Evolutionary conservation across 2,329 filamentous ascomycete species (phyloP), one percentile per base, ranked within the genome.

Genomic region (Leptographium procerum): DNA sequence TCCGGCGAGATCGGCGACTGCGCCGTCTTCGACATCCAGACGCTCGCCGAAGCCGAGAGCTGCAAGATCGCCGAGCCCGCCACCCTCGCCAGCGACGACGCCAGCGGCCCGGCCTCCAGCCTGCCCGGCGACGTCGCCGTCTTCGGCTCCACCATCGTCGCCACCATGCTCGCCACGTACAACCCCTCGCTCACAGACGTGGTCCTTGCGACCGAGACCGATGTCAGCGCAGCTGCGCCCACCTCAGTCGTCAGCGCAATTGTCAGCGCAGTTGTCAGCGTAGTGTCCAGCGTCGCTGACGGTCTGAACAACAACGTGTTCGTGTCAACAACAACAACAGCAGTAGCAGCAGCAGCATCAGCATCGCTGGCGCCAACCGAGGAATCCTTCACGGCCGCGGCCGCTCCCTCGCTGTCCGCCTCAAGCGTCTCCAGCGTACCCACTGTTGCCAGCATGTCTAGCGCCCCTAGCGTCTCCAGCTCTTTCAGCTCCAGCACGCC

Each of bases 1-100:
- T 84, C 82, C 11, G 91, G 91, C 36, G 66, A 75, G 48, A 83
- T 95, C 52, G 66, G 78, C 50, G 89, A 91, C 70, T 96, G 91
- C 73, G 73, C 81, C 0, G 65, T 94, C 33, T 96, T 96, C 72
- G 74, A 78, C 56, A 75, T 95, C 58, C 84, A 91, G 69, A 71
- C 71, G 56, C 77, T 83, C 29, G 69, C 71, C 0, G 75, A 78
- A 13, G 77, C 80, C 66, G 65, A 69, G 1, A 65, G 80, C 59
- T 95, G 91, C 75, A 75, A 77, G 55, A 79, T 92, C 67, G 68
- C 80, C 1, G 61, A 85, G 1, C 86, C 88, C 3, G 61, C 70
- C 0, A 64, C 67, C 0, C 69, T 94, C 24, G 67, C 69, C 1
- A 62, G 74, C 10, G 89, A 95, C 61, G 72, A 90, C 65, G 79